A percentile compares a stretch with the other conserved stretches of the same genome.
phyloP scores from a whole-genome alignment of 768 basidiomycete species.

The Amanita pseudoporphyria region DNA sequence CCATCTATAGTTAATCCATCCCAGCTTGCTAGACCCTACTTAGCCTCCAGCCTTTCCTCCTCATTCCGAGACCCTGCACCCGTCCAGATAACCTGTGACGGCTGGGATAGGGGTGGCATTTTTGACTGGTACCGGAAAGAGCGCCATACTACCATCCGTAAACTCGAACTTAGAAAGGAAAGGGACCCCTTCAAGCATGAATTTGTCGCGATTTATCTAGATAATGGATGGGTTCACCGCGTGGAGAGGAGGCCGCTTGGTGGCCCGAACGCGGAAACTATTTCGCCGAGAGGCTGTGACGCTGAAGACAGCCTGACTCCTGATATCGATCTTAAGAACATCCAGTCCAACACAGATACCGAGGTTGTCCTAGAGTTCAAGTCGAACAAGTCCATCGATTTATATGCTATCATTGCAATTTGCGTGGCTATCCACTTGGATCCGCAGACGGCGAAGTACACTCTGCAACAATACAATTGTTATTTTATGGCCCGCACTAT shows the following conservation, averaged over 20 bases:
- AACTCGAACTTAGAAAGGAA: slow-evolving; percentile 3
- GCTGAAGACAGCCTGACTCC: background rate
- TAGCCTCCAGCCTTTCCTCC: too few species aligned
- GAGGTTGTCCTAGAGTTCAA: background rate
- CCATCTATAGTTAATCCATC: too few species aligned
- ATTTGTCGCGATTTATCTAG: background rate
- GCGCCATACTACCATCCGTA: background rate
- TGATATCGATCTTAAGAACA: background rate
- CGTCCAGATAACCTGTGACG: background rate
- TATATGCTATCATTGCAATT: slow-evolving; percentile 1
- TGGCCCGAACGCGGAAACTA: background rate
- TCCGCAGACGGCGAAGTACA: background rate
- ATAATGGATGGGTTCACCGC: background rate
- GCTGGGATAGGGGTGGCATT: slow-evolving; percentile 3
- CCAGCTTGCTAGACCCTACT: too few species aligned
- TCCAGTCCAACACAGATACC: background rate
- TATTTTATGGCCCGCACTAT: slow-evolving; percentile 3
- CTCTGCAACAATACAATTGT: slow-evolving; percentile 1
- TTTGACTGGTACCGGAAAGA: slow-evolving; percentile 3
- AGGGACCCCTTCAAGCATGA: slow-evolving; percentile 3
- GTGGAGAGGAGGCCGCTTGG: background rate
- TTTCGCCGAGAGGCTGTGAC: background rate
- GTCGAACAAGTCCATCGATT: background rate
- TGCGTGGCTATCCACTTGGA: background rate
- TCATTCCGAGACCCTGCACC: background rate